Evolutionary conservation across 2,329 filamentous ascomycete genomes (phyloP), one percentile per base, ranked within the genome.

Genomic region (Leptographium wingfieldii): DNA sequence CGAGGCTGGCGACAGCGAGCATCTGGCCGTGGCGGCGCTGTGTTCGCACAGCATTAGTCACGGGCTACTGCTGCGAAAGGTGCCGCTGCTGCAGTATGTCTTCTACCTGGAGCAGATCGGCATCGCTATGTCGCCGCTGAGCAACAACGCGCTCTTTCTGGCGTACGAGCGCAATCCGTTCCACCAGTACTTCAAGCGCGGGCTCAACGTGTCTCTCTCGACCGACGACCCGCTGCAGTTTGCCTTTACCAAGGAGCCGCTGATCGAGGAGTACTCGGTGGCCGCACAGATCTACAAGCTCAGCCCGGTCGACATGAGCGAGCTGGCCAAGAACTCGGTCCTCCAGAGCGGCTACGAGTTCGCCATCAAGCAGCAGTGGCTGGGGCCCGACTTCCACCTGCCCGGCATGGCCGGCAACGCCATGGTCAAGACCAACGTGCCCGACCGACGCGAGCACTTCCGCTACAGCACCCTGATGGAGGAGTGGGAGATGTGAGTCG

Each of bases 201-300:
- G 94, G 0, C 75, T 99, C 57, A 99, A 99, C 69, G 92, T 99
- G 7, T 97, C 92, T 1, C 77, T 99, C 5, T 97, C 92, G 1
- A 97, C 94, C 0, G 94, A 99, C 69, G 94, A 99, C 70, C 94
- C 94, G 27, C 79, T 99, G 55, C 94, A 99, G 69, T 99, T 99
- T 70, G 94, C 94, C 2, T 99, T 96, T 70, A 99, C 94, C 6
- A 99, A 97, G 68, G 94, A 99, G 72, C 94, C 94, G 1, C 75
- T 99, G 60, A 99, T 99, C 66, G 94, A 99, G 72, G 94, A 99
- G 70, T 99, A 99, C 69, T 92, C 92, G 0, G 94, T 99, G 10
- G 94, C 94, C 3, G 94, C 94, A 5, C 94, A 99, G 73, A 99
- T 99, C 61, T 99, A 97, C 76, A 97, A 97, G 74, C 83, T 99